phyloP scores from a whole-genome alignment of 192 early-diverging fungal species.

The Chytriomyces sp. region DNA sequence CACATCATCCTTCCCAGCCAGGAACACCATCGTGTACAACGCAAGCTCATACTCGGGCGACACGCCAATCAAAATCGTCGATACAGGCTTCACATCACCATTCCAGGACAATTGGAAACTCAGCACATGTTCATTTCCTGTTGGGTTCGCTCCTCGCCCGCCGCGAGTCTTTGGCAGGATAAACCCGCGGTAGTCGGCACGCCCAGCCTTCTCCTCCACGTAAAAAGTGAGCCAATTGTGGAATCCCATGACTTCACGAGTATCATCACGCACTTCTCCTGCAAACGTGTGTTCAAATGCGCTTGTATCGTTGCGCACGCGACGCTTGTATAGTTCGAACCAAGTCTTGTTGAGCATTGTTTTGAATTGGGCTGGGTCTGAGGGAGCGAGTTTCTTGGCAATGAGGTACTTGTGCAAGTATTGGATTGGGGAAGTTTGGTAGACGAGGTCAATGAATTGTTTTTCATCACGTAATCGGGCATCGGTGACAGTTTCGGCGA shows the following conservation, averaged over 20 bases:
- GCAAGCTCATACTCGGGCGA: conserved; percentile 50
- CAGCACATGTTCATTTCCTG: conserved; percentile 34
- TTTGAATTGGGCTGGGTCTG: conserved; percentile 28
- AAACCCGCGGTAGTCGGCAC: conserved; percentile 44
- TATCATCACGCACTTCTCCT: conserved; percentile 35
- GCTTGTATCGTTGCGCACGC: conserved; percentile 36
- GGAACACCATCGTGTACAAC: conserved; percentile 45
- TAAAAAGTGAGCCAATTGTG: conserved; percentile 51
- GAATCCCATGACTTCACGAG: conserved; percentile 39
- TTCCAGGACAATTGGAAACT: conserved; percentile 47
- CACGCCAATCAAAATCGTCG: conserved; percentile 45
- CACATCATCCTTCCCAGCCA: conserved; percentile 32
- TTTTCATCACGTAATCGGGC: conserved; percentile 31
- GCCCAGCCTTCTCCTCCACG: conserved; percentile 38
- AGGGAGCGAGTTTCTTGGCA: conserved; percentile 19
- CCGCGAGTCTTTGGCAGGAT: conserved; percentile 36
- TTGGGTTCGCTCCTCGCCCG: conserved; percentile 12
- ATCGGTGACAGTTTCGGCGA: conserved; percentile 25
- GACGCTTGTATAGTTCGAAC: conserved; percentile 47
- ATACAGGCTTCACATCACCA: conserved; percentile 45
- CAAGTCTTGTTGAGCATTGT: conserved; percentile 31
- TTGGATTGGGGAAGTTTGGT: conserved; percentile 31
- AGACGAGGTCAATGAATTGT: conserved; percentile 35
- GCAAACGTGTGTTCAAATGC: conserved; percentile 51
- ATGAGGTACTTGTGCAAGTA: conserved; percentile 39